Evolutionary conservation across 2,329 filamentous ascomycete genomes (phyloP).

Genomic region (Westerdykella ornata): DNA sequence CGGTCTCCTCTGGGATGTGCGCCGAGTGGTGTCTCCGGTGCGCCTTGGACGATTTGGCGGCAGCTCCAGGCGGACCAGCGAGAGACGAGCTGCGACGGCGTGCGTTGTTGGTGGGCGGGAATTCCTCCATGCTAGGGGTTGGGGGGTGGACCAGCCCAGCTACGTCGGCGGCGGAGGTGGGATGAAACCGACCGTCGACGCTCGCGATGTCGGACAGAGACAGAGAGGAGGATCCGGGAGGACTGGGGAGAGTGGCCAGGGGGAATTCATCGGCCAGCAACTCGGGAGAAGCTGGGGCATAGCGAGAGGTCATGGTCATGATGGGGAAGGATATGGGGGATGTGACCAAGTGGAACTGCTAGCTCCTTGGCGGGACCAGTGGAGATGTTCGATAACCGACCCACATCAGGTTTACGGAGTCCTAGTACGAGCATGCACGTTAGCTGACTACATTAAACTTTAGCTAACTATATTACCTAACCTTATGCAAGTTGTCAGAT

Average conservation of each 20-base stretch:
- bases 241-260: constrained; percentile 30
- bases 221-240: constrained; percentile 24
- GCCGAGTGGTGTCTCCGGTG: constrained; percentile 25
- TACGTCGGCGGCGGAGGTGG: constrained; percentile 14
- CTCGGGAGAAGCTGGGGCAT: constrained; percentile 17
- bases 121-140: constrained; percentile 29
- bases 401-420: constrained; percentile 1
- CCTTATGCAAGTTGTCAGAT: too few relatives aligned
- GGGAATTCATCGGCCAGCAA: constrained; percentile 34
- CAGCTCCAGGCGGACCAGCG: constrained; percentile 21
- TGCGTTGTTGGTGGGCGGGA: constrained; percentile 18
- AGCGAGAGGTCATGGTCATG: too few relatives aligned
- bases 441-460: too few relatives aligned
- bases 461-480: too few relatives aligned
- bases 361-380: constrained; percentile 9
- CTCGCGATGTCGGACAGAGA: constrained; percentile 20
- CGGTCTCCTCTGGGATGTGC: constrained; percentile 32
- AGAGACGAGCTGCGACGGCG: constrained; percentile 33
- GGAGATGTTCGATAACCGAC: constrained; percentile 1
- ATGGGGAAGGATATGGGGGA: too few relatives aligned
- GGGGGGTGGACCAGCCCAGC: constrained; percentile 27
- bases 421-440: too few relatives aligned
- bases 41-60: constrained; percentile 18
- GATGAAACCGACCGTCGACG: constrained; percentile 12
- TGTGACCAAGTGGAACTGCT: neutral